These are phyloP conservation scores for Delphinella strobiligena DNA, from an alignment of 2,329 filamentous ascomycete genomes.

Conservation along the genomic window DNA sequence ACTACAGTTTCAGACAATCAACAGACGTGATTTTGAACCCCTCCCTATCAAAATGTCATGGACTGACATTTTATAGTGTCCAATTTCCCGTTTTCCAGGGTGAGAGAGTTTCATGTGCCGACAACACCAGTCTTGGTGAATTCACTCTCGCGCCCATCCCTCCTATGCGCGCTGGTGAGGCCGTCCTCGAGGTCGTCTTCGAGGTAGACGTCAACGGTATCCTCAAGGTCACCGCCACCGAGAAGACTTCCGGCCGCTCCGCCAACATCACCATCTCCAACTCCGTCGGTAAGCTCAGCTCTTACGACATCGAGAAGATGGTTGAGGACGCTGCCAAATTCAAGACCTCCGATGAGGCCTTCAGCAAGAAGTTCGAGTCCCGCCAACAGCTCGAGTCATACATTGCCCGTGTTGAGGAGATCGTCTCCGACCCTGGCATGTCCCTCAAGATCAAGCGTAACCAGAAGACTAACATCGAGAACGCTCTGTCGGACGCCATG, in stretches of 20 bases:
- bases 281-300: conserved; percentile 96
- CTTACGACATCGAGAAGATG: conserved; percentile 93
- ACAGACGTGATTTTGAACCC: too few species aligned
- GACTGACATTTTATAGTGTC: background rate
- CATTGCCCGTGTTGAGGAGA: conserved; percentile 97
- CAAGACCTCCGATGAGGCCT: conserved; percentile 95
- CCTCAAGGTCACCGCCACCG: conserved; percentile 96
- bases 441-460: conserved; percentile 97
- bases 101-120: conserved; percentile 94
- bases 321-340: conserved; percentile 90
- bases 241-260: conserved; percentile 95
- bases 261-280: conserved; percentile 99
- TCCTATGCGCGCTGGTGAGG: conserved; percentile 83
- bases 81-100: conserved; percentile 72
- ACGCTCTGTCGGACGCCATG: conserved; percentile 94
- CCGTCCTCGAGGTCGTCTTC: conserved; percentile 94
- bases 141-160: conserved; percentile 38
- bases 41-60: conserved; percentile 43
- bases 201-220: conserved; percentile 99
- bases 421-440: conserved; percentile 90
- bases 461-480: conserved; percentile 99
- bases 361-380: conserved; percentile 98
- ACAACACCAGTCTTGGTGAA: conserved; percentile 86
- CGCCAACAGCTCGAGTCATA: conserved; percentile 99
- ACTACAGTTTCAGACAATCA: conserved; percentile 69